Base-by-base conservation (phyloP, 202 grass and related monocot species). In the Zizania palustris region DNA sequence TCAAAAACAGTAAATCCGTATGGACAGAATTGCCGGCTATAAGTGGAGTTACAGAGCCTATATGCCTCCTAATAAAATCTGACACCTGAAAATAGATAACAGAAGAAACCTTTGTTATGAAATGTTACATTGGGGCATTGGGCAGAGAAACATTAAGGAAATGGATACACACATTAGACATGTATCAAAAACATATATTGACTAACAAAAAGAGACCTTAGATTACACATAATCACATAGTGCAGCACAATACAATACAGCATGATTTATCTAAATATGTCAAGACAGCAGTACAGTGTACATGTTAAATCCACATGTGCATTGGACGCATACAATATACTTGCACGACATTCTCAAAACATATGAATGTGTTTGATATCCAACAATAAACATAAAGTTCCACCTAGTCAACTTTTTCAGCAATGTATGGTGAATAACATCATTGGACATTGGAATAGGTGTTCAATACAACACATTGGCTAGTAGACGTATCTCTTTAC, bases 11-110 rank as follows among this genome's bases (percentile, higher is more conserved):
- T 49, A 85, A 83, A 78, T 90, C 93, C 65, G 81, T 74, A 63
- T 92, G 92, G 73, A 92, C 55, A 63, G 93, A 96, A 73, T 90
- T 96, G 73, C 92, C 93, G 75, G 93, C 87, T 70, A 96, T 85
- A 63, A 81, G 88, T 45, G 89, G 84, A 63, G 79, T 88, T 20
- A 60, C 67, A 18, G 82, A 80, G 72, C 87, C 84, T 38, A 92
- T 63, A 73, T 92, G 80, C 67, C 66, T 81, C 84, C 61, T 96
- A 65, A 96, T 80, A 72, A 96, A 96, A 20, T 92, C 84, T 58
- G 92, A 71, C 46, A 97, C 93, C 90, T 97, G 87, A 78, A 90
- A 88, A 83, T 63, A 43, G 56, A 11, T 63, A 43, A 69, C 46
- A 59, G 68, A 50, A 68, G 45, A 67, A 75, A 60, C 43, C 10